Base-by-base conservation (phyloP, 495 filamentous ascomycete genomes). In the Pyrenula aspistea region DNA sequence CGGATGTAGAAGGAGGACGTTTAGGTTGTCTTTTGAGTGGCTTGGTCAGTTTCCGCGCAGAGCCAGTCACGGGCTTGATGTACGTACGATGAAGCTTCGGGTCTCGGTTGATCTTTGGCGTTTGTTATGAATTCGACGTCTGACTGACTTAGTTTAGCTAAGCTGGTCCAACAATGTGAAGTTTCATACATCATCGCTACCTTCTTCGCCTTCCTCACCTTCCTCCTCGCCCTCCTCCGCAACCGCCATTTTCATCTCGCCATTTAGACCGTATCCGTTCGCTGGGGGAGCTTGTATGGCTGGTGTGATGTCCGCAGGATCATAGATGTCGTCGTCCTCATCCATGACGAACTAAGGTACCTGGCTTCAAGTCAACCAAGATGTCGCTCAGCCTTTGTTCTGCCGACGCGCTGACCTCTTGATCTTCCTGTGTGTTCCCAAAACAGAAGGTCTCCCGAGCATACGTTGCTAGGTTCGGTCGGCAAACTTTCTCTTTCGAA, bases 111-210 rank as follows among this genome's bases (percentile, higher is more conserved):
- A 54, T 91, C 89, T 69, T 93, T 88, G 25, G 80, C 73, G 62
- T 91, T 93, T 58, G 88, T 91, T 61, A 96, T 94, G 63, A 98
- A 94, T 63, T 97, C 91, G 62, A 98, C 87, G 59, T 97, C 93
- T 81, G 96, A 68, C 61, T 66, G n/a, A 53, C 19, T 19, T 11
- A 11, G 10, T 10, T 20, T 12, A 51, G 55, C 62, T 56, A 61
- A 66, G 59, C 54, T 63, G 53, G 60, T 25, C 57, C 54, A n/a
- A 31, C 23, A 36, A 24, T 19, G 23, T 47, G 48, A 42, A 23
- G 2, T 54, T 54, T 56, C 49, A 24, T 21, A 49, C 62, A 63
- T 65, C 58, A 54, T 77, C 70, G 59, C 62, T 72, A 66, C 79
- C 71, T 59, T 82, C 82, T 54, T 84, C 81, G 36, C 82, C 77